Evolutionary conservation across 768 basidiomycete species (phyloP).

Genomic region (Tubosaeta brunneosetosa): DNA sequence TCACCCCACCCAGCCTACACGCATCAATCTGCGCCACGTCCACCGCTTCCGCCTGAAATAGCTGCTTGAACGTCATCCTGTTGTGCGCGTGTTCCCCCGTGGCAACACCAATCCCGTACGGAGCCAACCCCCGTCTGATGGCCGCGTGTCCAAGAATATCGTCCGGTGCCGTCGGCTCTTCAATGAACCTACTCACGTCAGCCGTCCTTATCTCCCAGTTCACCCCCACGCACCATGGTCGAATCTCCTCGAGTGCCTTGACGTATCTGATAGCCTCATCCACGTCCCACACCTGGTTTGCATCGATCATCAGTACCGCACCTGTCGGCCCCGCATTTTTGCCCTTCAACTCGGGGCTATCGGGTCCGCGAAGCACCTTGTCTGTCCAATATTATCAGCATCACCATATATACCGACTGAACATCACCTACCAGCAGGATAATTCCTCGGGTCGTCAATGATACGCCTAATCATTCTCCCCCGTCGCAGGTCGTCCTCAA

Average conservation of each 20-base stretch:
- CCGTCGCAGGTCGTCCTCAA: conserved; percentile 74
- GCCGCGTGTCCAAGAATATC: conserved; percentile 83
- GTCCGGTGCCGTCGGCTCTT: conserved; percentile 91
- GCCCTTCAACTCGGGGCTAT: conserved; percentile 55
- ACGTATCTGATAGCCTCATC: conserved; percentile 86
- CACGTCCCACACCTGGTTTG: conserved; percentile 94
- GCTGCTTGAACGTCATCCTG: conserved; percentile 92
- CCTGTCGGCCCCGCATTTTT: conserved; percentile 94
- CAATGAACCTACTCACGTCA: conserved; percentile 66
- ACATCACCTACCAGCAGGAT: conserved; percentile 47
- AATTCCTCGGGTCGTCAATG: conserved; percentile 81
- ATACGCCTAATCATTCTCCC: conserved; percentile 84
- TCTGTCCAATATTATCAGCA: conserved; percentile 24
- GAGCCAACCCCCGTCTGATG: conserved; percentile 72
- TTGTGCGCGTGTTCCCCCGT: conserved; percentile 96
- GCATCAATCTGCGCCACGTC: conserved; percentile 89
- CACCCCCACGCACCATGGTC: conserved; percentile 22
- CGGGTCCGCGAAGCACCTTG: conserved; percentile 41
- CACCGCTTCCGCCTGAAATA: conserved; percentile 83
- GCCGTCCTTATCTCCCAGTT: not conserved
- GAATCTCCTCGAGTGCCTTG: conserved; percentile 65
- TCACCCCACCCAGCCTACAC: conserved; percentile 85
- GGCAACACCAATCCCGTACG: conserved; percentile 81
- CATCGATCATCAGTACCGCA: conserved; percentile 91
- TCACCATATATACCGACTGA: not conserved